Evolutionary conservation across 768 basidiomycete genomes (phyloP), one percentile per base, ranked within the genome.

Genomic region (Pleurotus eryngii): DNA sequence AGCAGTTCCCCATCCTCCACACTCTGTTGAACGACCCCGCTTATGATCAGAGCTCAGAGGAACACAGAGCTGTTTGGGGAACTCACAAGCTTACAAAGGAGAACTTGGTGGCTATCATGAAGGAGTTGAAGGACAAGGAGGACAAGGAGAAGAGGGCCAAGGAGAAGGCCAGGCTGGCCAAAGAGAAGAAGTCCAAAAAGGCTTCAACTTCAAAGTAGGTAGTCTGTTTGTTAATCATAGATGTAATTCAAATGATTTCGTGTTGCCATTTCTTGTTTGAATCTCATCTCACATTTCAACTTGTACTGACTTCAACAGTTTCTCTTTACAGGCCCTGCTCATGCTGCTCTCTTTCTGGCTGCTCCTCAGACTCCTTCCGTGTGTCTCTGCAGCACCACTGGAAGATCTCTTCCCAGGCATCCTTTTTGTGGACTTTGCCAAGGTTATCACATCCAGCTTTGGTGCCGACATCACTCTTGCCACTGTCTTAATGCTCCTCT

Each of bases 341-440:
- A 30, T 30, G 30, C 30, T 30, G 30, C 30, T 30, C 30, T 30
- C 30, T 30, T 30, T 30, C 30, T 48, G 46, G 46, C 27, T 14
- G 14, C 46, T 26, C 14, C 20, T 37, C n/a, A 35, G 49, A 11
- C n/a, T 17, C 20, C n/a, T 50, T 26, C 49, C 49, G 7, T 50
- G 49, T 50, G 49, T 50, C 20, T 26, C 49, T 27, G 49, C 49
- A 30, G 30, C 30, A 15, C 20, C 24, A 50, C 17, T 27, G 15
- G 42, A 45, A 3, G 49, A 50, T 20, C 56, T 47, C 4, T 57
- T 57, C 24, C 56, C 56, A 17, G 56, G 43, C 38, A 57, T 57
- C 22, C 46, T 24, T 15, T 57, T 57, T 37, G 22, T n/a, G 8
- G 37, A 26, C 14, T 57, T 57, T 39, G 35, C 46, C 17, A 22